A percentile compares a stretch with the other conserved stretches of the same genome.
Evolutionary conservation across 345 rosid species (phyloP).

Genomic region (Hirschfeldia incana): DNA sequence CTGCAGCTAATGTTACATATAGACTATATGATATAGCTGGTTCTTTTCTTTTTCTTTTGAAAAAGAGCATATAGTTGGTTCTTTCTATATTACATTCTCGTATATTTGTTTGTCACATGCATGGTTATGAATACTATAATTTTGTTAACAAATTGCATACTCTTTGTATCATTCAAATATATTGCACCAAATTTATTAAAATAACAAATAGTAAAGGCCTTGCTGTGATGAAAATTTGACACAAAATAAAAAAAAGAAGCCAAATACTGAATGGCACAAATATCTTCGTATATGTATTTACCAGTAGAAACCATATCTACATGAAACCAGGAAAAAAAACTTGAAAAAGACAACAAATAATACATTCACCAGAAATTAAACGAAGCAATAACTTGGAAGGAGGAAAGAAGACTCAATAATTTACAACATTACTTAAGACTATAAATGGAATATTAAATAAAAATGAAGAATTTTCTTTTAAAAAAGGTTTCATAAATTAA

Average conservation of each 20-base stretch:
- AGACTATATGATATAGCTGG: no score
- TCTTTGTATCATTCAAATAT: neutral
- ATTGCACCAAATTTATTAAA: neutral
- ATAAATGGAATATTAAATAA: neutral
- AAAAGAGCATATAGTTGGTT: no score
- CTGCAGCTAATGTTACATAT: neutral
- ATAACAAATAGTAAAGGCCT: neutral
- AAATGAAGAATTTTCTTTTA: neutral
- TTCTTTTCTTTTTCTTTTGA: no score
- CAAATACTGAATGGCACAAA: neutral
- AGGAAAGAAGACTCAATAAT: conserved; percentile 10
- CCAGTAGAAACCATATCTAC: conserved; percentile 3
- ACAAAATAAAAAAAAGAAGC: neutral
- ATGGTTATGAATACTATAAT: neutral
- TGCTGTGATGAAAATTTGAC: neutral
- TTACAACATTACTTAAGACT: neutral
- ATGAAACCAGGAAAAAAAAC: neutral
- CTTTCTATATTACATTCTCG: neutral
- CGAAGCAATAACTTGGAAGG: neutral
- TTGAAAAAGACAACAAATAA: neutral
- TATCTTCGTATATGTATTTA: neutral
- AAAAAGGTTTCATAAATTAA: conserved; percentile 19
- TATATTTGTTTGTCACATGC: neutral
- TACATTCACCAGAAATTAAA: neutral
- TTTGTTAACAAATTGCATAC: neutral